Evolutionary conservation across 768 basidiomycete species (phyloP).

Genomic region (Lactarius psammicola): DNA sequence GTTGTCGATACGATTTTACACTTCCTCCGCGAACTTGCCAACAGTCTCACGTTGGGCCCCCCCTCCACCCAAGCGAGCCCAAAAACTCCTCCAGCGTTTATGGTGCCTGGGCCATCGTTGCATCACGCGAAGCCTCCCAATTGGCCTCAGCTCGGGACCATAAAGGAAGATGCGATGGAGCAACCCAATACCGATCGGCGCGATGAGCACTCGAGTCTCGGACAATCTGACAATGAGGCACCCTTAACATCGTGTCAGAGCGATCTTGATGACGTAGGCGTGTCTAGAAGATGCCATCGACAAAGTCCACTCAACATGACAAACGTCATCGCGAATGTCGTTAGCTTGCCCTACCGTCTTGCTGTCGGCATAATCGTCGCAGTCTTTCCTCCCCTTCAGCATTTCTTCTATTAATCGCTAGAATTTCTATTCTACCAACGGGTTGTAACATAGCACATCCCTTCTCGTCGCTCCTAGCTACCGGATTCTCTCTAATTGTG

Average conservation of each 20-base stretch:
- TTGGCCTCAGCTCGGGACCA: conserved; percentile 39
- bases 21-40: too few species aligned
- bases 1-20: too few species aligned
- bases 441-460: not conserved
- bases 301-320: conserved; percentile 5
- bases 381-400: conserved; percentile 27
- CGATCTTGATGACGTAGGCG: not conserved
- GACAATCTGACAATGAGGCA: conserved; percentile 16
- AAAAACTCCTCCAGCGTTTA: too few species aligned
- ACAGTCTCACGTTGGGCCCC: too few species aligned
- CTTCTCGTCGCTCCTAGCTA: not conserved
- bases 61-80: too few species aligned
- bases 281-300: not conserved
- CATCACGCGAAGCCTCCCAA: too few species aligned
- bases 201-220: conserved; percentile 13
- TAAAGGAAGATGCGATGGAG: conserved; percentile 36
- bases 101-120: too few species aligned
- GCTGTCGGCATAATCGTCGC: conserved; percentile 24
- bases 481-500: not conserved
- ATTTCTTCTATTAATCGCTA: conserved; percentile 14
- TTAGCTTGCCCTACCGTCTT: conserved; percentile 27
- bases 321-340: conserved; percentile 17
- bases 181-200: not conserved
- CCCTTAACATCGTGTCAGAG: not conserved
- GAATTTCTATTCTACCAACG: not conserved